Evolutionary conservation across 2,329 filamentous ascomycete species (phyloP).

Genomic region (Neonectria magnoliae): DNA sequence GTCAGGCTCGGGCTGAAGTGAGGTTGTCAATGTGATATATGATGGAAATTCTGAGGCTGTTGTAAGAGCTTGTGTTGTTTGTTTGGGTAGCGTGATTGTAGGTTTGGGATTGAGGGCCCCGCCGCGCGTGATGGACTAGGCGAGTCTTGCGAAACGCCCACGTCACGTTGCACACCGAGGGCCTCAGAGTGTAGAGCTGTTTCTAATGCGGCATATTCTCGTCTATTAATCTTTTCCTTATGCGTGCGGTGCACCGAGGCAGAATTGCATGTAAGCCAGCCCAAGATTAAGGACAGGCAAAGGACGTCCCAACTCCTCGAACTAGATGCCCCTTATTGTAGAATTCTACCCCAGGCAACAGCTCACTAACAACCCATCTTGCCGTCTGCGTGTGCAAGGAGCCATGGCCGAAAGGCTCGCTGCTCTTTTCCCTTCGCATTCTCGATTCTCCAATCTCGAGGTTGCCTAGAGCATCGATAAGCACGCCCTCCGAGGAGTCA

Average conservation of each 20-base stretch:
- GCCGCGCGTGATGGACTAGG: neutral
- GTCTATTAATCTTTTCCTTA: neutral
- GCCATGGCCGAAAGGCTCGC: slow-evolving; percentile 65
- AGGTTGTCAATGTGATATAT: neutral
- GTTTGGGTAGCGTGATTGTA: neutral
- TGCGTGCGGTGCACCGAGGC: neutral
- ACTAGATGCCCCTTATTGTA: slow-evolving; percentile 62
- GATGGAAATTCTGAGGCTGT: neutral
- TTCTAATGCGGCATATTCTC: neutral
- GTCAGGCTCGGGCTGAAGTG: neutral
- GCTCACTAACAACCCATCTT: slow-evolving; percentile 65
- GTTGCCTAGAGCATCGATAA: slow-evolving; percentile 44
- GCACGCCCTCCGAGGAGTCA: slow-evolving; percentile 25
- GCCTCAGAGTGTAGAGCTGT: neutral
- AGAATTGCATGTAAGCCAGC: neutral
- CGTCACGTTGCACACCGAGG: neutral
- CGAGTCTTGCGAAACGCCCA: neutral
- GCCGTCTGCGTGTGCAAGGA: slow-evolving; percentile 68
- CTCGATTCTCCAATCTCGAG: slow-evolving; percentile 41
- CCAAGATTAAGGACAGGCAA: neutral
- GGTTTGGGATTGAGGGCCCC: neutral
- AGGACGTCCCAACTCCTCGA: slow-evolving; percentile 53
- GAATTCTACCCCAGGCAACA: slow-evolving; percentile 61
- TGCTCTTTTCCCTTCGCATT: slow-evolving; percentile 55
- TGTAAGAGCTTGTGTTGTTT: neutral